Conservation (phyloP, 441 rosid genomes). For the Gossypium laxum region DNA sequence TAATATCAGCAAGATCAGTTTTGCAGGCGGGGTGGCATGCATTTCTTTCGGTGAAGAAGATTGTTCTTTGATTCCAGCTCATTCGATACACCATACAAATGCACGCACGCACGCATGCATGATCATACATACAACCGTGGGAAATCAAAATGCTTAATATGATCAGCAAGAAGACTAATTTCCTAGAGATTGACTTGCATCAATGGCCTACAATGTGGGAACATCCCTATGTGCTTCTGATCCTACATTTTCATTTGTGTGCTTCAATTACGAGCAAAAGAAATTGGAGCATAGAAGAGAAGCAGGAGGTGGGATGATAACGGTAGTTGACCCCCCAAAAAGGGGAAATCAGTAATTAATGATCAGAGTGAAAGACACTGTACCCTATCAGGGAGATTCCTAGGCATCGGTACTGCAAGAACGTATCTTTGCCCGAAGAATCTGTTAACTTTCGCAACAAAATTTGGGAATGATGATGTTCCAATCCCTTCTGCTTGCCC, state of each 20-base stretch:
- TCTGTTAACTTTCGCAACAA: slow-evolving; percentile 21
- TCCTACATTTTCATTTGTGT: slow-evolving; percentile 14
- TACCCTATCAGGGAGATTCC: slow-evolving; percentile 67
- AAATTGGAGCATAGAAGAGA: slow-evolving; percentile 22
- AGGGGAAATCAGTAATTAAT: slow-evolving; percentile 29
- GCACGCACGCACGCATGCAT: background rate
- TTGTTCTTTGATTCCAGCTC: background rate
- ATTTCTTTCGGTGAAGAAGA: background rate
- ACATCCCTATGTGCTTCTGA: slow-evolving; percentile 23
- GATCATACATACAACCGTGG: background rate
- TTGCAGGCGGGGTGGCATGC: too few relatives aligned
- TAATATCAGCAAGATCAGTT: too few relatives aligned
- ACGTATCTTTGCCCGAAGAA: slow-evolving; percentile 54
- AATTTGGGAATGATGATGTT: slow-evolving; percentile 35
- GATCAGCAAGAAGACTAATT: background rate
- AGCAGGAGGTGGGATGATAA: slow-evolving; percentile 20
- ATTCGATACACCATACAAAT: background rate
- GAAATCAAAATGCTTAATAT: background rate
- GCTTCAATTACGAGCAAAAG: slow-evolving; percentile 23
- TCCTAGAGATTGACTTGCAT: slow-evolving; percentile 18
- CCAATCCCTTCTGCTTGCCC: slow-evolving; percentile 38
- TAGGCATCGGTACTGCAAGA: slow-evolving; percentile 58
- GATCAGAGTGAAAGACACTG: slow-evolving; percentile 72
- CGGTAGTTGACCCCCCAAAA: slow-evolving; percentile 19
- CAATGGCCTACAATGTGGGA: background rate